A percentile compares a stretch with the other conserved stretches of the same genome.
phyloP scores from a whole-genome alignment of 176 grass and related monocot genomes.

The Aegilops umbellulata region DNA sequence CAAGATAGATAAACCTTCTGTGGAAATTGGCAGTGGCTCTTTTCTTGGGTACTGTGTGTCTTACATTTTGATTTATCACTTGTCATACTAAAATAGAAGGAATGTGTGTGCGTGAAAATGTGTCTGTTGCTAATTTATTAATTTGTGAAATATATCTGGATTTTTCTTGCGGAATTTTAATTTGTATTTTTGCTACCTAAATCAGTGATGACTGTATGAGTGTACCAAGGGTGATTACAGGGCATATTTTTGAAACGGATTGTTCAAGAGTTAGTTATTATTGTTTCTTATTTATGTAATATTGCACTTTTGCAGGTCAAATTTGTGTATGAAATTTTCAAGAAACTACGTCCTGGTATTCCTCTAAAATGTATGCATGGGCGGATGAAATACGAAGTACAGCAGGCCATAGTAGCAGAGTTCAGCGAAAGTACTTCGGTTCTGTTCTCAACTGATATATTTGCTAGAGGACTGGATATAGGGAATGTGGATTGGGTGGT shows the following conservation, averaged over 20 bases:
- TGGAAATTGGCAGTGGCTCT: not conserved
- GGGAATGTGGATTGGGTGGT: slow-evolving; percentile 91
- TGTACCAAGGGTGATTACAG: not conserved
- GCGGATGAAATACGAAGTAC: slow-evolving; percentile 57
- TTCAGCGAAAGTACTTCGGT: slow-evolving; percentile 75
- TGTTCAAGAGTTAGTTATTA: slow-evolving; percentile 1
- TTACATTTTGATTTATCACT: not conserved
- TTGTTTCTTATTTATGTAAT: slow-evolving; percentile 28
- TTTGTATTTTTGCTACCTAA: not conserved
- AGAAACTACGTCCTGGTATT: slow-evolving; percentile 93
- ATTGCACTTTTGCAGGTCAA: slow-evolving; percentile 56
- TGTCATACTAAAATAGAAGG: not conserved
- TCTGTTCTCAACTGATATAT: slow-evolving; percentile 93
- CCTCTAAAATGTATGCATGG: slow-evolving; percentile 94
- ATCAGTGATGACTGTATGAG: not conserved
- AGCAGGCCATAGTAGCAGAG: slow-evolving; percentile 59
- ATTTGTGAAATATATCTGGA: not conserved
- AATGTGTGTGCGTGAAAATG: not conserved
- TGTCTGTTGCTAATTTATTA: not conserved
- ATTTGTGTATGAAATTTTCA: slow-evolving; percentile 90
- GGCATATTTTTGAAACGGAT: not conserved
- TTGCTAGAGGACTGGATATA: slow-evolving; percentile 82
- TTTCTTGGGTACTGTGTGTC: not conserved
- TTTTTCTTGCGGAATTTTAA: not conserved
- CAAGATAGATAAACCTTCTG: not conserved